Evolutionary conservation across 768 basidiomycete species (phyloP).

Genomic region (Mrakia hoshinonis): DNA sequence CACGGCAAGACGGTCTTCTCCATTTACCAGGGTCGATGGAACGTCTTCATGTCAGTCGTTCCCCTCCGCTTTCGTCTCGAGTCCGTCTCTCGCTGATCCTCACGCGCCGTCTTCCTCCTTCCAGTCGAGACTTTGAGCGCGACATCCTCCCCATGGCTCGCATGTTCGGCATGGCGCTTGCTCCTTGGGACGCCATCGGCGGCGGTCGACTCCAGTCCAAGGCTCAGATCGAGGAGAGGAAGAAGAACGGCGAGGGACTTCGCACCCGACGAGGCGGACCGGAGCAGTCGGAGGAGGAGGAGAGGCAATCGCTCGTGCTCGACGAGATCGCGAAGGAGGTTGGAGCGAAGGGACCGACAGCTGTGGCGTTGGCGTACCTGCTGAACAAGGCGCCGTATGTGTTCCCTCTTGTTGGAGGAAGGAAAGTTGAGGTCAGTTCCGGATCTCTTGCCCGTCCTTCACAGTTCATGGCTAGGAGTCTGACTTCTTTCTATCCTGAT

Average conservation of each 20-base stretch:
- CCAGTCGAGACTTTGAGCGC: constrained; percentile 42
- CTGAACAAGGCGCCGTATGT: constrained; percentile 23
- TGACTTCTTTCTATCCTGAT: neutral
- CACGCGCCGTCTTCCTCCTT: too few species aligned
- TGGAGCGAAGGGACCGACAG: neutral
- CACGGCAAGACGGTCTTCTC: constrained; percentile 31
- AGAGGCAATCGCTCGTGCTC: neutral
- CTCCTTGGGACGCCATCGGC: constrained; percentile 30
- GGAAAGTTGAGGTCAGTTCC: constrained; percentile 11
- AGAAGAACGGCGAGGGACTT: constrained; percentile 1
- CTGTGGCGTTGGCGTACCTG: constrained; percentile 18
- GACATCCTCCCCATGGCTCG: constrained; percentile 44
- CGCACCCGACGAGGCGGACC: neutral
- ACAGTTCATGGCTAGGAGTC: too few species aligned
- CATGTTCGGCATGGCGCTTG: constrained; percentile 35
- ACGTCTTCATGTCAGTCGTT: constrained; percentile 34
- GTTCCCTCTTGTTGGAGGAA: constrained; percentile 24
- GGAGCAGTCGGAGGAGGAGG: constrained; percentile 22
- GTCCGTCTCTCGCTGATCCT: too few species aligned
- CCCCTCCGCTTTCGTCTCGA: neutral
- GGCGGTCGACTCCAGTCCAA: constrained; percentile 28
- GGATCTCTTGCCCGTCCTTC: neutral
- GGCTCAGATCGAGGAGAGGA: constrained; percentile 23
- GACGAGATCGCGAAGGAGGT: constrained; percentile 11
- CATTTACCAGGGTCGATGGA: constrained; percentile 42